A percentile compares a stretch with the other conserved stretches of the same genome.
These are phyloP conservation scores for Citrullus amarus DNA, from an alignment of 306 rosid species.

Conservation along the genomic window DNA sequence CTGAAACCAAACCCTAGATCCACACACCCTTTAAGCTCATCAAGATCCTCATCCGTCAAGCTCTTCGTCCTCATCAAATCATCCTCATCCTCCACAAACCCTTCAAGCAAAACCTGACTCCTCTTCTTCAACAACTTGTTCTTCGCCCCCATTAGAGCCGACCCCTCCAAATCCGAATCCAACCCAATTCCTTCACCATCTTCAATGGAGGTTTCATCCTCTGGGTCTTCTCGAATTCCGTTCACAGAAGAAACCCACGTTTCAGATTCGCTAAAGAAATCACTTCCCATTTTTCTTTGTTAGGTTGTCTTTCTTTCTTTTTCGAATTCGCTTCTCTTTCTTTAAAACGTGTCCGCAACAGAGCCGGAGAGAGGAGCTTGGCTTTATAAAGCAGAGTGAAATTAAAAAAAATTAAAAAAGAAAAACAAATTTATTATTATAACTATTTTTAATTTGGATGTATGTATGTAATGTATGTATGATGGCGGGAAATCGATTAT, in stretches of 20 bases:
- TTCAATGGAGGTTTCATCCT: not conserved
- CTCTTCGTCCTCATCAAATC: constrained; percentile 59
- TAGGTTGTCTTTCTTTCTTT: not conserved
- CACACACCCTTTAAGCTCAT: constrained; percentile 71
- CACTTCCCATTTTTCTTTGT: not conserved
- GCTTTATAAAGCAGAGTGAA: constrained; percentile 3
- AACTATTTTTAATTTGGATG: not conserved
- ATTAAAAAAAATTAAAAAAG: not conserved
- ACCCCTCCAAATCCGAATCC: not conserved
- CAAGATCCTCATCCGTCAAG: constrained; percentile 73
- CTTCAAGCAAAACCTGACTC: constrained; percentile 54
- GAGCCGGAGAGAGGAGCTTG: not conserved
- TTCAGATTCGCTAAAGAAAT: constrained; percentile 13
- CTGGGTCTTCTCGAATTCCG: constrained; percentile 9
- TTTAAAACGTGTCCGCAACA: constrained; percentile 1
- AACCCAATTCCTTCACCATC: not conserved
- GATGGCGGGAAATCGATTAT: no score
- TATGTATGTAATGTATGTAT: not conserved
- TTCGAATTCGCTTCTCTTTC: not conserved
- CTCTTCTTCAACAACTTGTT: constrained; percentile 16
- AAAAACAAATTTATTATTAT: not conserved
- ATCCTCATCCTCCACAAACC: constrained; percentile 48
- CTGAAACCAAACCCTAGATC: constrained; percentile 90
- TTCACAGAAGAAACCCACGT: constrained; percentile 17
- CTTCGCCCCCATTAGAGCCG: not conserved